Evolutionary conservation across 2,329 filamentous ascomycete genomes (phyloP).

Genomic region (Neophaeococcomyces mojaviensis): DNA sequence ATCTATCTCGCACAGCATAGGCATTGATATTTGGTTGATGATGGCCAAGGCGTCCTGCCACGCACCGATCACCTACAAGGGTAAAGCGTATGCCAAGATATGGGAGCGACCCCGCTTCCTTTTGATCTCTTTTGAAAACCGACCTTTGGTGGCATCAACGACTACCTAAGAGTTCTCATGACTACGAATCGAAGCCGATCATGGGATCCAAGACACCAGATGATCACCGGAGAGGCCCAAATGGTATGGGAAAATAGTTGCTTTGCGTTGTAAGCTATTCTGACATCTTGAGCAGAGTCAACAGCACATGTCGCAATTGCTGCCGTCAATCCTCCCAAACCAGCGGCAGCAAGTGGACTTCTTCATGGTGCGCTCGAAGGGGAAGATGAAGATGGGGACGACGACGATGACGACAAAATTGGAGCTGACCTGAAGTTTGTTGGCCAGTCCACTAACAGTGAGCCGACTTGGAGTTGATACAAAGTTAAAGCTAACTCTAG

Average conservation of each 20-base stretch:
- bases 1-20: too few species aligned
- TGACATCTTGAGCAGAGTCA: conserved; percentile 25
- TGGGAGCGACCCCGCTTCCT: too few species aligned
- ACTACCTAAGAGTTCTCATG: conserved; percentile 11
- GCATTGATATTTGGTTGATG: too few species aligned
- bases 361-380: conserved; percentile 24
- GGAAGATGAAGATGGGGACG: conserved; percentile 26
- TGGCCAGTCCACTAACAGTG: conserved; percentile 12
- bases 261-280: conserved; percentile 4
- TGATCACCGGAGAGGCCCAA: conserved; percentile 27
- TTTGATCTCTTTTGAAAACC: too few species aligned
- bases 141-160: conserved; percentile 7
- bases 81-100: too few species aligned
- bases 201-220: conserved; percentile 36
- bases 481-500: conserved; percentile 6
- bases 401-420: conserved; percentile 22
- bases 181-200: conserved; percentile 11
- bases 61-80: too few species aligned
- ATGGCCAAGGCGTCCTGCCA: too few species aligned
- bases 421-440: conserved; percentile 17
- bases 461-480: conserved; percentile 3
- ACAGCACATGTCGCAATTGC: conserved; percentile 23
- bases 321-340: conserved; percentile 28
- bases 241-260: conserved; percentile 22
- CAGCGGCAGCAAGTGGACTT: conserved; percentile 30